Conservation (phyloP, 225 moss, liverwort and hornwort genomes). For the Anthoceros angustus region DNA sequence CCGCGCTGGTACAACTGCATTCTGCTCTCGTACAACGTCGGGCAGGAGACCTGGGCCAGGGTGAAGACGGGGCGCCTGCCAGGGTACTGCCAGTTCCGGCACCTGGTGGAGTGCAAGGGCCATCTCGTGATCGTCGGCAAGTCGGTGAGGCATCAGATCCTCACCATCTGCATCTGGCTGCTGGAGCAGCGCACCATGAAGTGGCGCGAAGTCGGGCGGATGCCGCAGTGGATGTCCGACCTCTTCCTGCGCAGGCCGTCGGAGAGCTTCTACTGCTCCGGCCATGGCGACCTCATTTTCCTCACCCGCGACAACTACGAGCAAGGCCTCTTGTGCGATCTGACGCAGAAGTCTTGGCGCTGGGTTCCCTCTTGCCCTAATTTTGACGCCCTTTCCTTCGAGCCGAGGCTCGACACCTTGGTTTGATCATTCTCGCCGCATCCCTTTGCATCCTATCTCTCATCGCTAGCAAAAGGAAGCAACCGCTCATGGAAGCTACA, state of each 20-base stretch:
- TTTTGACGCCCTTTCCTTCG: slow-evolving; percentile 36
- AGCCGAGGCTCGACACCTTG: slow-evolving; percentile 36
- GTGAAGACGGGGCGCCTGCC: slow-evolving; percentile 46
- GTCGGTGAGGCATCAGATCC: slow-evolving; percentile 38
- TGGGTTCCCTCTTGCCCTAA: slow-evolving; percentile 45
- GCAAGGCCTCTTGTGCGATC: slow-evolving; percentile 36
- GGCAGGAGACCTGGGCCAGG: slow-evolving; percentile 40
- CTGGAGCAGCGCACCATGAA: slow-evolving; percentile 40
- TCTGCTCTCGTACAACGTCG: slow-evolving; percentile 31
- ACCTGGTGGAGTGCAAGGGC: slow-evolving; percentile 38
- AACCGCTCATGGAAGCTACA: too few relatives aligned
- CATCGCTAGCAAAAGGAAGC: too few relatives aligned
- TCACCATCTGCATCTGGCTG: slow-evolving; percentile 42
- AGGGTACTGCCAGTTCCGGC: slow-evolving; percentile 46
- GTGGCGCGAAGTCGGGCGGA: slow-evolving; percentile 40
- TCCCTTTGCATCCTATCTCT: background rate
- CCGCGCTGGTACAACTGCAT: slow-evolving; percentile 51
- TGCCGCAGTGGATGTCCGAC: slow-evolving; percentile 43
- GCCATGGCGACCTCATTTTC: slow-evolving; percentile 38
- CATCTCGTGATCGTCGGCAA: slow-evolving; percentile 44
- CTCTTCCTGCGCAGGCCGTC: slow-evolving; percentile 42
- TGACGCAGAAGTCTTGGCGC: slow-evolving; percentile 33
- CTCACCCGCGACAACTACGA: slow-evolving; percentile 41
- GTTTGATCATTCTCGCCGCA: slow-evolving; percentile 12
- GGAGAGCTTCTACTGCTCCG: slow-evolving; percentile 49